Percentiles rank a stretch among this genome's conserved stretches.
Conservation (phyloP, 352 stramenopile species). For the Lagenidium sp. region DNA sequence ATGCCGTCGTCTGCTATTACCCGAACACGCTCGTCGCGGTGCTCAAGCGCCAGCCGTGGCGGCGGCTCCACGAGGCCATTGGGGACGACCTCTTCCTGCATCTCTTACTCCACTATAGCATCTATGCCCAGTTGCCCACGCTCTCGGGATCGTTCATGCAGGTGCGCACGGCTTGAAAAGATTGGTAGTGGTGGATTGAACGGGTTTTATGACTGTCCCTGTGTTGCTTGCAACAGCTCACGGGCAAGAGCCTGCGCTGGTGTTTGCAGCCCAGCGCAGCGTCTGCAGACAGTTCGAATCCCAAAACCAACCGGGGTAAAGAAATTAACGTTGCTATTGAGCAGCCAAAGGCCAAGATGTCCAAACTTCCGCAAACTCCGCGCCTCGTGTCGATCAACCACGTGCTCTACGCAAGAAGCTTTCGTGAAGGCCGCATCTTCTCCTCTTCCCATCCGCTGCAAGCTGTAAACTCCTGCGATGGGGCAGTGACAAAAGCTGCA, state of each 20-base stretch:
- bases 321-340: no score
- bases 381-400: conserved; percentile 41
- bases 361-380: background rate
- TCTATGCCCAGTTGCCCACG: conserved; percentile 31
- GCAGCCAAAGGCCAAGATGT: background rate
- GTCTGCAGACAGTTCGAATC: no score
- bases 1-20: conserved; percentile 60
- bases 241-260: conserved; percentile 42
- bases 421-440: conserved; percentile 26
- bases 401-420: conserved; percentile 47
- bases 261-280: background rate
- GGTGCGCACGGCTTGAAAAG: background rate
- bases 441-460: conserved; percentile 19
- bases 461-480: background rate
- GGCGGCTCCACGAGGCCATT: conserved; percentile 34
- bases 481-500: conserved; percentile 22
- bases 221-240: conserved; percentile 23
- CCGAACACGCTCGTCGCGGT: conserved; percentile 61
- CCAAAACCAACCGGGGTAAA: no score
- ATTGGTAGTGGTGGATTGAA: no score
- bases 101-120: conserved; percentile 50
- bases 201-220: no score
- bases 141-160: background rate
- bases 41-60: conserved; percentile 50
- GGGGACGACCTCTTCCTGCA: conserved; percentile 62